Evolutionary conservation across 73 alveolate genomes (phyloP).

Genomic region (Paramecium octaurelia): DNA sequence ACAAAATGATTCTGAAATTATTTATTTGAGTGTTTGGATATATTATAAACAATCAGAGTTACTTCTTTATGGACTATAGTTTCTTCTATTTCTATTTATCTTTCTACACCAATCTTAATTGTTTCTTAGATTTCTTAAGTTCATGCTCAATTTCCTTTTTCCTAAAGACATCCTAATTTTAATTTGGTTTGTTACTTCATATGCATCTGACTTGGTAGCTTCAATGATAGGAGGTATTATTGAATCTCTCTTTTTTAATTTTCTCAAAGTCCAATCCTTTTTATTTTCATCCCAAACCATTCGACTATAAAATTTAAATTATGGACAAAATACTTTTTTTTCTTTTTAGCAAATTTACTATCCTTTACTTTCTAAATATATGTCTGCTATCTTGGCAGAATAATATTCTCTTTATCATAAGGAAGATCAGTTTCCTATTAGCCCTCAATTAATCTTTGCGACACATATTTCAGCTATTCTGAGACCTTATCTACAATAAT

Average conservation of each 20-base stretch:
- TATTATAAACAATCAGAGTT: conserved; percentile 21
- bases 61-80: neutral
- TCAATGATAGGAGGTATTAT: neutral
- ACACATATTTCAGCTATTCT: conserved; percentile 13
- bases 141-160: conserved; percentile 35
- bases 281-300: conserved; percentile 41
- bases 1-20: neutral
- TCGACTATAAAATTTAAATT: neutral
- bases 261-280: conserved; percentile 1
- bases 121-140: conserved; percentile 11
- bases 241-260: neutral
- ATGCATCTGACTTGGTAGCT: conserved; percentile 19
- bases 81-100: neutral
- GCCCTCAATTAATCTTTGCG: neutral
- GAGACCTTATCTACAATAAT: neutral
- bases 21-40: neutral
- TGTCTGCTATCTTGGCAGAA: neutral
- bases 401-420: conserved; percentile 30
- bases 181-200: conserved; percentile 8
- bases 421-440: conserved; percentile 17
- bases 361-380: neutral
- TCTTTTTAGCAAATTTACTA: conserved; percentile 34
- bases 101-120: neutral
- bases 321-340: neutral
- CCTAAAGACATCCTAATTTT: conserved; percentile 27